Conservation (phyloP, 2,329 filamentous ascomycete species). For the Penicillium sp. region DNA sequence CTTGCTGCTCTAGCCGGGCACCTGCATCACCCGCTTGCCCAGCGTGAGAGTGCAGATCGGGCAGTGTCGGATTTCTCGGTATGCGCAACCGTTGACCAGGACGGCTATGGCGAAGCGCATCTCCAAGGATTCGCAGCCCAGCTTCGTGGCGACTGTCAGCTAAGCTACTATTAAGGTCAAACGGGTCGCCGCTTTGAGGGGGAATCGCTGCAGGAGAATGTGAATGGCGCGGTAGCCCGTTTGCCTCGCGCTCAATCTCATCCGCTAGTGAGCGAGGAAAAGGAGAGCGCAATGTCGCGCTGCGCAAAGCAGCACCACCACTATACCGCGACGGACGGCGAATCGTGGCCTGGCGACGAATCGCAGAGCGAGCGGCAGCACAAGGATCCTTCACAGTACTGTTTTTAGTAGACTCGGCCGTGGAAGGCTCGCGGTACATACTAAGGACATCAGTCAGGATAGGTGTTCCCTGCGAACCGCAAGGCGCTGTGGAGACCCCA, state of each 20-base stretch:
- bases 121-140: conserved; percentile 39
- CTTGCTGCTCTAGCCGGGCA: conserved; percentile 22
- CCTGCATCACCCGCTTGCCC: conserved; percentile 26
- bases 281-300: conserved; percentile 34
- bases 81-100: conserved; percentile 42
- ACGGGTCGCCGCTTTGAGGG: conserved; percentile 34
- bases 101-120: conserved; percentile 40
- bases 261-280: conserved; percentile 36
- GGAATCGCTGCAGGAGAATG: conserved; percentile 34
- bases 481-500: conserved; percentile 19
- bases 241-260: conserved; percentile 38
- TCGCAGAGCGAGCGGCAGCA: conserved; percentile 60
- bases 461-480: conserved; percentile 17
- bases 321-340: conserved; percentile 36
- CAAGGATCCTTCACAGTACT: conserved; percentile 58
- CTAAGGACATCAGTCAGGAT: conserved; percentile 40
- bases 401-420: conserved; percentile 47
- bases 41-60: conserved; percentile 32
- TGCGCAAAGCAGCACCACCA: conserved; percentile 34
- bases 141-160: conserved; percentile 38
- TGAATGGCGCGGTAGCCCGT: conserved; percentile 27
- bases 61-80: conserved; percentile 40
- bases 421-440: conserved; percentile 61
- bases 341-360: conserved; percentile 57
- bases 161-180: conserved; percentile 30